Conservation (phyloP, 257 asterid genomes). For the Handroanthus guayacan region DNA sequence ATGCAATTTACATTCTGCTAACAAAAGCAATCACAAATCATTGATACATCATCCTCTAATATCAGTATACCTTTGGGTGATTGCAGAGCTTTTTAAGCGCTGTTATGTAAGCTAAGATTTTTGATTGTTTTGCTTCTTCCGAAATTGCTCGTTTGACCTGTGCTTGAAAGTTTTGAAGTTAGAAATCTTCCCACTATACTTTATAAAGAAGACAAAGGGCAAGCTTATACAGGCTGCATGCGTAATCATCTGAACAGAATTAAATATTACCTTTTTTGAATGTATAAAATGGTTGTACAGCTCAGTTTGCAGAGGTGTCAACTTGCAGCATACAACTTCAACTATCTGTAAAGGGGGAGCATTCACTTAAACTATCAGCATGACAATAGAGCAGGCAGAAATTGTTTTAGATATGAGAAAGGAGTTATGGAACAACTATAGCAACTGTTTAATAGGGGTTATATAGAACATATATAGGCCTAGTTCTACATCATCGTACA, state of each 20-base stretch:
- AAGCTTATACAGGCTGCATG: slow-evolving; percentile 30
- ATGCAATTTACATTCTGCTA: slow-evolving; percentile 30
- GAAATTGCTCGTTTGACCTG: slow-evolving; percentile 93
- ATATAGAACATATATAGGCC: slow-evolving; percentile 10
- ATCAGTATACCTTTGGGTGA: slow-evolving; percentile 86
- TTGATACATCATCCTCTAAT: slow-evolving; percentile 2
- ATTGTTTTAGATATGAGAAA: slow-evolving; percentile 20
- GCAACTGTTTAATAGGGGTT: not conserved
- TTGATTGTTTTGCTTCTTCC: slow-evolving; percentile 79
- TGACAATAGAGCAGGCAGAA: slow-evolving; percentile 24
- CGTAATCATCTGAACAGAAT: slow-evolving; percentile 24
- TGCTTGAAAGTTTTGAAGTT: slow-evolving; percentile 37
- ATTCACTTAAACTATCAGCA: slow-evolving; percentile 25
- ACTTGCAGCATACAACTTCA: slow-evolving; percentile 97
- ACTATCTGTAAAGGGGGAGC: slow-evolving; percentile 62
- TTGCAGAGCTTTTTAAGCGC: slow-evolving; percentile 98
- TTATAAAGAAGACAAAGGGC: slow-evolving; percentile 24
- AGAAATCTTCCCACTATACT: slow-evolving; percentile 26
- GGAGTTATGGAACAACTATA: not conserved
- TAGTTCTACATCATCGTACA: slow-evolving; percentile 8
- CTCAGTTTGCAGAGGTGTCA: slow-evolving; percentile 81
- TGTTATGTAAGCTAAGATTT: slow-evolving; percentile 92
- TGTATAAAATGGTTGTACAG: slow-evolving; percentile 93
- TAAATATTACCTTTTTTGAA: slow-evolving; percentile 81
- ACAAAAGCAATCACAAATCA: slow-evolving; percentile 20